Conservation (phyloP, 306 rosid species). For the Potentilla sterilis region DNA sequence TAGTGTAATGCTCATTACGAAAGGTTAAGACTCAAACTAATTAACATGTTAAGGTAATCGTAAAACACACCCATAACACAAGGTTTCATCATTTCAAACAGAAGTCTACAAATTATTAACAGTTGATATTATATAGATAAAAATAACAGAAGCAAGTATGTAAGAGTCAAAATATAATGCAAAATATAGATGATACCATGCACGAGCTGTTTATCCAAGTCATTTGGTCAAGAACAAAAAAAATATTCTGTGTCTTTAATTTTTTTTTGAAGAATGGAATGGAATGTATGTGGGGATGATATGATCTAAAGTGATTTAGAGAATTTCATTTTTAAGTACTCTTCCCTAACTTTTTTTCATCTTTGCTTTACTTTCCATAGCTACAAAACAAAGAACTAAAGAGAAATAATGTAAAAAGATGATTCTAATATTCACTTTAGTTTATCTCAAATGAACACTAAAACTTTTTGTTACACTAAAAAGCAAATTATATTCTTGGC, state of each 20-base stretch:
- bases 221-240: background rate
- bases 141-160: no score
- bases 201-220: no score
- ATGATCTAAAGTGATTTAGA: background rate
- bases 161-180: no score
- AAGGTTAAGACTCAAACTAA: no score
- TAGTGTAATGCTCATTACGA: no score
- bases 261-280: background rate
- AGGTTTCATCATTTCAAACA: no score
- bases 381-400: background rate
- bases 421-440: conserved; percentile 4
- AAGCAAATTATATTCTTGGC: conserved; percentile 29
- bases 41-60: no score
- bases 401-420: background rate
- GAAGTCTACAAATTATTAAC: no score
- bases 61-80: no score
- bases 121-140: no score
- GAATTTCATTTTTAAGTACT: background rate
- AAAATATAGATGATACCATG: no score
- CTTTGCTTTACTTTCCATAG: background rate
- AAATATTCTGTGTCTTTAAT: background rate
- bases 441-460: conserved; percentile 3
- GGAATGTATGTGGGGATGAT: background rate
- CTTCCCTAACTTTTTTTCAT: background rate
- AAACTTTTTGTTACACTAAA: background rate